Base-by-base conservation (phyloP, 2,329 filamentous ascomycete species). In the Claviceps humidiphila region DNA sequence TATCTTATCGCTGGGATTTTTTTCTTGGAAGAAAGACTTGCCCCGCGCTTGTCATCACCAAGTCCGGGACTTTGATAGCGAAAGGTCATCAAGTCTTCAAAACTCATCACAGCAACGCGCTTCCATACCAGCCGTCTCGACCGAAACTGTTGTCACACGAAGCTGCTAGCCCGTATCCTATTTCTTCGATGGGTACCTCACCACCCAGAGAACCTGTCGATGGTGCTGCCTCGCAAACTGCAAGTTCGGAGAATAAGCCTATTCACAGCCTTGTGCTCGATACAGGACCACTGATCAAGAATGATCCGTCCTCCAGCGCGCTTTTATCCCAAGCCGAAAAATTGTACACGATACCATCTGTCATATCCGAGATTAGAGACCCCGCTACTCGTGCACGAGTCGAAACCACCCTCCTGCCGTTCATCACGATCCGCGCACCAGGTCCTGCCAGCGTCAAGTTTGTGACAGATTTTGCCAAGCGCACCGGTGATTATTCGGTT, bases 231-330 rank as follows among this genome's bases (percentile, higher is more conserved):
- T 46, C 56, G 30, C 52, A 49, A 13, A 17, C 52, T 50, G n/a
- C 38, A 47, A 43, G 56, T 43, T 5, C 52, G 45, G 17, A 44
- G 45, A 46, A 55, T 47, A 95, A 90, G 65, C 77, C 84, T 0
- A 81, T 95, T 49, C 83, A 94, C 71, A 85, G 84, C 51, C 80
- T 97, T 50, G 78, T 97, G 30, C 77, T 98, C 58, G 93, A 98
- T 65, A 86, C 93, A 3, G 91, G 90, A 26, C 89, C 91, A 7
- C 82, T 98, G 55, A 90, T 98, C 67, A 91, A 91, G 65, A 96
- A 96, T 70, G 85, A 93, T 58, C 89, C 91, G 13, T 75, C 87
- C 11, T 80, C 93, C 24, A 94, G 88, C 46, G 88, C 86, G 0
- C 80, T 98, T 11, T 74, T 95, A 50, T 77, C 80, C 40, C 82